Evolutionary conservation across 108 stramenopile genomes (phyloP).

Genomic region (Fragilaria radians): DNA sequence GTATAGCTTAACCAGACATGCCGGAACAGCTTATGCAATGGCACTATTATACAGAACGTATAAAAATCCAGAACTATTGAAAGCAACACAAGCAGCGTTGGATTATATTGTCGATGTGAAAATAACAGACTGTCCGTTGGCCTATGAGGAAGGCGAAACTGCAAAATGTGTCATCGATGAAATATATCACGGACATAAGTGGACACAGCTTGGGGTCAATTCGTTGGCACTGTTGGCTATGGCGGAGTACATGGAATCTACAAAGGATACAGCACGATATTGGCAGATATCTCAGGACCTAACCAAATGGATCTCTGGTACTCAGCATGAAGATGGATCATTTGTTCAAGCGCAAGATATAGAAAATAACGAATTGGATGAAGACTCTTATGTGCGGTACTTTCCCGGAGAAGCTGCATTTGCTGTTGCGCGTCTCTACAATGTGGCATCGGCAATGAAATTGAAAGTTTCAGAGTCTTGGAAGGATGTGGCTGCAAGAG

Average conservation of each 20-base stretch:
- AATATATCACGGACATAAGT: neutral
- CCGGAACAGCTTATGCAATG: neutral
- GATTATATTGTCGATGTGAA: neutral
- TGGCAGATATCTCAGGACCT: neutral
- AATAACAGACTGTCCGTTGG: neutral
- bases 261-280: neutral
- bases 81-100: neutral
- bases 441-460: neutral
- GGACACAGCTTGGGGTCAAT: constrained; percentile 3
- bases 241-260: constrained; percentile 5
- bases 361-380: neutral
- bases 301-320: neutral
- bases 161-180: constrained; percentile 1
- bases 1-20: neutral
- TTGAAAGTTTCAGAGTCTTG: neutral
- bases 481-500: neutral
- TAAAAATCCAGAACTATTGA: neutral
- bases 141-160: neutral
- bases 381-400: constrained; percentile 1
- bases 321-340: neutral
- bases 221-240: neutral
- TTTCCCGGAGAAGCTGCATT: neutral
- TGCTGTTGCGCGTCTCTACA: constrained; percentile 2
- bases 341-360: neutral
- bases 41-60: neutral